A percentile compares a stretch with the other conserved stretches of the same genome.
phyloP scores from a whole-genome alignment of 257 asterid species.

The Scutellaria galericulata region DNA sequence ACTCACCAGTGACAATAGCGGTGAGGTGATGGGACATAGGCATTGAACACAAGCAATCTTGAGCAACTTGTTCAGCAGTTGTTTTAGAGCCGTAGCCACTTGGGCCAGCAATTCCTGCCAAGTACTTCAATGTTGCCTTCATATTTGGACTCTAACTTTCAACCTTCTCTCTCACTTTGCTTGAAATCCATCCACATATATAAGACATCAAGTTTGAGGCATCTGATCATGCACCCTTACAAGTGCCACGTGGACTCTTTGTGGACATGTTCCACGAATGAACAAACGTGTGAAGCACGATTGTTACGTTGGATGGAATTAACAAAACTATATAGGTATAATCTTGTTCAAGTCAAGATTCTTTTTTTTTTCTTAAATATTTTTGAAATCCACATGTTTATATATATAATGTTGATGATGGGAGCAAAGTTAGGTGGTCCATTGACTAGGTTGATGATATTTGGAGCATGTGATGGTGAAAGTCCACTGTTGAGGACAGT shows the following conservation, averaged over 20 bases:
- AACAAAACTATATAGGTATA: not conserved
- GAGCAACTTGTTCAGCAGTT: slow-evolving; percentile 66
- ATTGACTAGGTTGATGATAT: slow-evolving; percentile 45
- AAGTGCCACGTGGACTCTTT: not conserved
- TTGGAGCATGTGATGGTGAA: slow-evolving; percentile 55
- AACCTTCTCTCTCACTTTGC: slow-evolving; percentile 47
- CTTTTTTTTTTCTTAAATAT: not conserved
- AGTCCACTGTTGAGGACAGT: slow-evolving; percentile 40
- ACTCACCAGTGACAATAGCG: slow-evolving; percentile 86
- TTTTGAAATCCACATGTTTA: not conserved
- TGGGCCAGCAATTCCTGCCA: slow-evolving; percentile 81
- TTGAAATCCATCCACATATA: slow-evolving; percentile 58
- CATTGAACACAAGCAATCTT: slow-evolving; percentile 40
- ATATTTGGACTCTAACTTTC: slow-evolving; percentile 40
- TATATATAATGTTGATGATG: not conserved
- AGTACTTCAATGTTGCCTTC: slow-evolving; percentile 77
- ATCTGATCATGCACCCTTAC: slow-evolving; percentile 58
- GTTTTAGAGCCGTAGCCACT: slow-evolving; percentile 87
- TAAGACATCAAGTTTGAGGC: slow-evolving; percentile 47
- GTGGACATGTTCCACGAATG: too few species aligned
- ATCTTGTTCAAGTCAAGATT: too few species aligned
- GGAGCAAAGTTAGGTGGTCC: slow-evolving; percentile 50
- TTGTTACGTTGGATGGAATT: not conserved
- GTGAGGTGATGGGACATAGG: slow-evolving; percentile 50
- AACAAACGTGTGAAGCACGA: slow-evolving; percentile 31